Percentiles rank a stretch among this genome's conserved stretches.
Evolutionary conservation across 2,329 filamentous ascomycete species (phyloP).

Genomic region (Podosphaera fusca): DNA sequence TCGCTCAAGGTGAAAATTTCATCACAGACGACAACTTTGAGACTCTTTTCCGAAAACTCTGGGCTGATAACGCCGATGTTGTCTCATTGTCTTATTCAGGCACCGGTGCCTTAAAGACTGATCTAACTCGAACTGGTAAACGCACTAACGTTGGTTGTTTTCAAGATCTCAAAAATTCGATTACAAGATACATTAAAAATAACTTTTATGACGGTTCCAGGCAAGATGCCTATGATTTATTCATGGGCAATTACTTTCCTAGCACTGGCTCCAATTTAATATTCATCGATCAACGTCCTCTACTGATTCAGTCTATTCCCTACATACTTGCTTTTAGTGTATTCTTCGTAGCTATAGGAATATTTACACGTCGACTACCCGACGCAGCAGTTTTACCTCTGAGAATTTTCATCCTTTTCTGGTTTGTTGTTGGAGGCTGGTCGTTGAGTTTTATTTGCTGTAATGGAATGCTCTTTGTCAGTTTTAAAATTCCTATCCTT

Average conservation of each 20-base stretch:
- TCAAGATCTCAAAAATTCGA: conserved; percentile 68
- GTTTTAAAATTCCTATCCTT: conserved; percentile 19
- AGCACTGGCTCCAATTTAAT: conserved; percentile 47
- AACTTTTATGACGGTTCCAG: conserved; percentile 87
- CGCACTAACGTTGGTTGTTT: conserved; percentile 68
- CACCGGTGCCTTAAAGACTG: conserved; percentile 92
- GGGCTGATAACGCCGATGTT: conserved; percentile 95
- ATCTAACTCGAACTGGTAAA: conserved; percentile 82
- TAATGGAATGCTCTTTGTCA: conserved; percentile 86
- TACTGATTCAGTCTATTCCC: conserved; percentile 80
- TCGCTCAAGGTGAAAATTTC: conserved; percentile 54
- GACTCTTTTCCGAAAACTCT: conserved; percentile 81
- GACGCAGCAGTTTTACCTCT: conserved; percentile 60
- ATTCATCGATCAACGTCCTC: conserved; percentile 64
- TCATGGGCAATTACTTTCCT: conserved; percentile 68
- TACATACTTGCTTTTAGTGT: conserved; percentile 58
- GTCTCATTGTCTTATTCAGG: conserved; percentile 85
- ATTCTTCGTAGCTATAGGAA: conserved; percentile 58
- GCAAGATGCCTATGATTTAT: conserved; percentile 89
- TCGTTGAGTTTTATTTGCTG: conserved; percentile 52
- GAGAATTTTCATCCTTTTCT: conserved; percentile 62
- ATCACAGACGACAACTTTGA: conserved; percentile 67
- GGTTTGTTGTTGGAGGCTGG: conserved; percentile 46
- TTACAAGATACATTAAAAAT: conserved; percentile 76
- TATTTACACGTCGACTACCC: conserved; percentile 47